Conservation (phyloP, 2,329 filamentous ascomycete species). For the Diaporthe amygdali region DNA sequence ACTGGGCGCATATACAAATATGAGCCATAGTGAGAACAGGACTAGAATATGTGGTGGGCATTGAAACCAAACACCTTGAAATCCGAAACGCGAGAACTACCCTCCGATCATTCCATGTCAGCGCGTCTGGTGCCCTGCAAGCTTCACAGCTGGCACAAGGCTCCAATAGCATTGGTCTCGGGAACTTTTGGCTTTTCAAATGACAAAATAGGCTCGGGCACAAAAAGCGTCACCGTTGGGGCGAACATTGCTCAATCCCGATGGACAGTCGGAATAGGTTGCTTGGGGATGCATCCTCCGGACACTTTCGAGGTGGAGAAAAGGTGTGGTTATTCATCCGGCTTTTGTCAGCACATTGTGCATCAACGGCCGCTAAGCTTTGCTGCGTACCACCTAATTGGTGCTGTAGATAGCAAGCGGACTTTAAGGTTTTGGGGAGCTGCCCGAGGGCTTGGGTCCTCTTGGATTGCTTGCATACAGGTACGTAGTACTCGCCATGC, state of each 20-base stretch:
- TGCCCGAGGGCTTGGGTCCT: neutral
- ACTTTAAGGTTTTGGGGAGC: neutral
- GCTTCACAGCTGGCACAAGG: neutral
- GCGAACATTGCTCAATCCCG: neutral
- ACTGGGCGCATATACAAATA: neutral
- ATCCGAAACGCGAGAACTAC: conserved; percentile 2
- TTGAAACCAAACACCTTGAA: neutral
- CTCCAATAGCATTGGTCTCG: neutral
- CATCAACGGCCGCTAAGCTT: neutral
- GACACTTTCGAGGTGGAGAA: neutral
- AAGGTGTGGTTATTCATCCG: neutral
- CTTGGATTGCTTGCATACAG: neutral
- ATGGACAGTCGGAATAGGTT: neutral
- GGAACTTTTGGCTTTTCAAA: neutral
- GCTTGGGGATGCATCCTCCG: neutral
- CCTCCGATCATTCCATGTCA: neutral
- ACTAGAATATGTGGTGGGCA: neutral
- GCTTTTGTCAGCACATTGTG: neutral
- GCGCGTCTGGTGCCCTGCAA: too few species aligned
- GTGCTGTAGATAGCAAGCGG: neutral
- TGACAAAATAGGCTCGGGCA: neutral
- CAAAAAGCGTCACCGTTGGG: neutral
- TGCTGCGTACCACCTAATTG: neutral
- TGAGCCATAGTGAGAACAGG: neutral
- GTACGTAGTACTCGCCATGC: neutral